phyloP scores from a whole-genome alignment of 352 stramenopile genomes.

The Globisporangium cylindrosporum region DNA sequence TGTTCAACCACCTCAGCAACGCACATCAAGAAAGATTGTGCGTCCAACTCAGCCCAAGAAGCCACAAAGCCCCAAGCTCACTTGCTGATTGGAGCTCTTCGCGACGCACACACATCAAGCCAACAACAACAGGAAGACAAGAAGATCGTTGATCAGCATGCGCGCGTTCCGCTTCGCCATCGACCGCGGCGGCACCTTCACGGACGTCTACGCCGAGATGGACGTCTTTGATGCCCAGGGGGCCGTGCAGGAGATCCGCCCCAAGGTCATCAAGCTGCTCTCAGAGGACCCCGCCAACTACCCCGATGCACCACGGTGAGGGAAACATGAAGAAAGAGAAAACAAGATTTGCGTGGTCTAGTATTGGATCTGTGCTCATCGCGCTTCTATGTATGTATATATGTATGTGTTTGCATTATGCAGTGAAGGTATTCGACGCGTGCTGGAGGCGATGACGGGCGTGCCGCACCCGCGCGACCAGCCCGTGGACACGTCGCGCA shows the following conservation, averaged over 20 bases:
- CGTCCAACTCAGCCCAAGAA: not conserved
- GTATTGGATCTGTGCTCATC: not conserved
- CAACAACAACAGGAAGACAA: not conserved
- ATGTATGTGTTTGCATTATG: constrained; percentile 1
- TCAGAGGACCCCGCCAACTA: constrained; percentile 98
- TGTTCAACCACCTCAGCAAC: not conserved
- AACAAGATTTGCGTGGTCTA: not conserved
- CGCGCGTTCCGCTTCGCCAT: constrained; percentile 95
- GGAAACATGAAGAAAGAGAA: not conserved
- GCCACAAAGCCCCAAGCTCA: not conserved
- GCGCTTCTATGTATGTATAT: not conserved
- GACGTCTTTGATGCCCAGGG: constrained; percentile 67
- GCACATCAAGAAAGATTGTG: not conserved
- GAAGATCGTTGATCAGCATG: constrained; percentile 15
- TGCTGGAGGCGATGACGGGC: constrained; percentile 93
- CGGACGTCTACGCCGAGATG: constrained; percentile 96
- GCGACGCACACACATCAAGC: not conserved
- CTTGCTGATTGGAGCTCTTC: not conserved
- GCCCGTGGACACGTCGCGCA: constrained; percentile 85
- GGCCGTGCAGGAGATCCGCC: constrained; percentile 40
- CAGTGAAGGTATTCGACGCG: constrained; percentile 91
- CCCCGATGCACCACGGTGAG: constrained; percentile 92
- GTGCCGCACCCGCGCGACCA: constrained; percentile 78
- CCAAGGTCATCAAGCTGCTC: constrained; percentile 95
- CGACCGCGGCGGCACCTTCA: constrained; percentile 98